Evolutionary conservation across 139 green algal species (phyloP), one percentile per base, ranked within the genome.

Genomic region (Micractinium sp.): DNA sequence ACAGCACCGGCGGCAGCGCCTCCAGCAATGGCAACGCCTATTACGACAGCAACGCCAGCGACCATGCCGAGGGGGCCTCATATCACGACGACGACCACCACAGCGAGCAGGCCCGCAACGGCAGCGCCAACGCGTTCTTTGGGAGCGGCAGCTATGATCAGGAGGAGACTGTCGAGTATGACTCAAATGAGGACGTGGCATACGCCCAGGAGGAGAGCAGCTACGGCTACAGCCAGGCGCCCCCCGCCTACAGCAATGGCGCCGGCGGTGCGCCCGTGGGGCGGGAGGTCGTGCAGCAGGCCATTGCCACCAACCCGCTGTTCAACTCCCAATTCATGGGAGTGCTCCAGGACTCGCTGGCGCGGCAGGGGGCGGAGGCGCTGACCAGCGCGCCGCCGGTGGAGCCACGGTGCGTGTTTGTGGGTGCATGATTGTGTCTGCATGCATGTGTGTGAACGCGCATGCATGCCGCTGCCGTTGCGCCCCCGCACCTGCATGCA

Each of bases 291-390:
- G 83, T 87, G 63, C 27, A 80, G 39, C 22, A 76, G 2, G 85
- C 85, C 9, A 75, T 89, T 27, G 25, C 76, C 29, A 63, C 19
- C 61, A 89, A 89, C 60, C 86, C 86, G 13, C 76, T 89, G 7
- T 89, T 89, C 76, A 89, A 76, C 41, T 16, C 19, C 1, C 85
- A 88, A 71, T 88, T 88, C 86, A 89, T 67, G 76, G 53, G 33
- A 33, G 86, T 89, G 75, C 76, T 90, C 36, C 86, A 85, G 61
- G 29, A 66, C 38, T 85, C 75, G 38, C 61, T 92, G 33, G 90
- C 90, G 5, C 78, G 90, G 29, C 85, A 92, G 81, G 90, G 90
- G 12, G 29, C 35, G 16, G 73, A 90, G 20, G 53, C 90, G 13
- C 69, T 92, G 33, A 91, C 80, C 36, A 81, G 0, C 0, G 66